These are phyloP conservation scores for Purshia tridentata DNA, from an alignment of 306 rosid genomes.

Conservation along the genomic window DNA sequence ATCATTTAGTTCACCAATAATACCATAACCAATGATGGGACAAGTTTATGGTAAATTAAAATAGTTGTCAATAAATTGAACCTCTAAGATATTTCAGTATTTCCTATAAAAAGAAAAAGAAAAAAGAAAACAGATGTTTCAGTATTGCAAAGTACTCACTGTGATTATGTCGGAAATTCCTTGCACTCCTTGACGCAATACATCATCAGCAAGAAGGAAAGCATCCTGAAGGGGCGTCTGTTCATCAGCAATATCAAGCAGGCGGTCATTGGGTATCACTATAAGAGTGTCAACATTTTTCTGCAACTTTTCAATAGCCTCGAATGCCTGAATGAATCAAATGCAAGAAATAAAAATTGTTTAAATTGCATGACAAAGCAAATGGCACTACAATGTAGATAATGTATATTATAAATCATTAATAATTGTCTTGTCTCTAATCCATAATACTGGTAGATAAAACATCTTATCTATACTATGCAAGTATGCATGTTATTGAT, in stretches of 20 bases:
- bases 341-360: background rate
- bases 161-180: constrained; percentile 96
- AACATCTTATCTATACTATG: background rate
- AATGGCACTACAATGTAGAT: background rate
- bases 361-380: background rate
- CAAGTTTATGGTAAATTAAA: background rate
- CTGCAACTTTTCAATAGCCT: constrained; percentile 94
- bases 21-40: background rate
- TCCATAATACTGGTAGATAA: background rate
- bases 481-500: background rate
- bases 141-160: constrained; percentile 45
- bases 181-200: constrained; percentile 95
- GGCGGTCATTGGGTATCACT: constrained; percentile 95
- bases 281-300: constrained; percentile 94
- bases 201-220: constrained; percentile 92
- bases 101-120: background rate
- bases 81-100: background rate
- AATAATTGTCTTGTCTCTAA: background rate
- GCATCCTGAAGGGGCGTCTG: constrained; percentile 93
- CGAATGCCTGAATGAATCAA: constrained; percentile 68
- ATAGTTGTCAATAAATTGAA: background rate
- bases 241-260: constrained; percentile 93
- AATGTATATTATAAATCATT: background rate
- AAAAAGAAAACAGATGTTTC: background rate
- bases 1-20: background rate